Conservation (phyloP, 208 protist genomes). For the Porcisia hertigi region DNA sequence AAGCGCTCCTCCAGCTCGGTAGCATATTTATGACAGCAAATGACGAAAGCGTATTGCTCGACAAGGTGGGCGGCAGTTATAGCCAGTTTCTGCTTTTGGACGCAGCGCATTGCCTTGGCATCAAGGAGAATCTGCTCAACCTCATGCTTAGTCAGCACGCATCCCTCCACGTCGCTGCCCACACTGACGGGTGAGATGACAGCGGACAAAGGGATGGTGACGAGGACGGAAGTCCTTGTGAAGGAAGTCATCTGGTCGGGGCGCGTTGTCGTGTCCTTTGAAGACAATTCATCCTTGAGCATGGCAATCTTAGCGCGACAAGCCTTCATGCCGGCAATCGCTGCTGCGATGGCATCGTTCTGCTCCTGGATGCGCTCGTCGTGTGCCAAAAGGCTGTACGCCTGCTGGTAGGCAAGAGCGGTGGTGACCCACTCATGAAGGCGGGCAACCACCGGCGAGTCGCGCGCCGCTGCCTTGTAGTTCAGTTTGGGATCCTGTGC, state of each 20-base stretch:
- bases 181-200: slow-evolving; percentile 58
- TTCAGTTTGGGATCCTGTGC: slow-evolving; percentile 40
- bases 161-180: slow-evolving; percentile 38
- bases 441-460: slow-evolving; percentile 42
- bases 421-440: slow-evolving; percentile 67
- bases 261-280: slow-evolving; percentile 24
- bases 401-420: slow-evolving; percentile 66
- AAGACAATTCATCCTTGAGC: slow-evolving; percentile 60
- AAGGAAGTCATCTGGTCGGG: slow-evolving; percentile 63
- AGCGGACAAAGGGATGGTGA: slow-evolving; percentile 49
- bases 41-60: slow-evolving; percentile 11
- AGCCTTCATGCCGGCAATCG: slow-evolving; percentile 65
- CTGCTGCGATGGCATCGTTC: slow-evolving; percentile 55
- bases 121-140: slow-evolving; percentile 36
- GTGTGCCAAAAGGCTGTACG: slow-evolving; percentile 48
- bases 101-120: slow-evolving; percentile 31
- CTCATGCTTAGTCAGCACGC: slow-evolving; percentile 59
- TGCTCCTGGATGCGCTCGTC: slow-evolving; percentile 66
- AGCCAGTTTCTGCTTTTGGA: slow-evolving; percentile 27
- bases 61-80: slow-evolving; percentile 7
- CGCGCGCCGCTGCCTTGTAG: slow-evolving; percentile 36
- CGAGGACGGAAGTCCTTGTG: slow-evolving; percentile 51
- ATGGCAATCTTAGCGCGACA: slow-evolving; percentile 63
- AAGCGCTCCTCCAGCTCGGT: slow-evolving; percentile 23
- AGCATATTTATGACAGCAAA: slow-evolving; percentile 1